Evolutionary conservation across 345 rosid species (phyloP).

Genomic region (Eucalyptus sp.): DNA sequence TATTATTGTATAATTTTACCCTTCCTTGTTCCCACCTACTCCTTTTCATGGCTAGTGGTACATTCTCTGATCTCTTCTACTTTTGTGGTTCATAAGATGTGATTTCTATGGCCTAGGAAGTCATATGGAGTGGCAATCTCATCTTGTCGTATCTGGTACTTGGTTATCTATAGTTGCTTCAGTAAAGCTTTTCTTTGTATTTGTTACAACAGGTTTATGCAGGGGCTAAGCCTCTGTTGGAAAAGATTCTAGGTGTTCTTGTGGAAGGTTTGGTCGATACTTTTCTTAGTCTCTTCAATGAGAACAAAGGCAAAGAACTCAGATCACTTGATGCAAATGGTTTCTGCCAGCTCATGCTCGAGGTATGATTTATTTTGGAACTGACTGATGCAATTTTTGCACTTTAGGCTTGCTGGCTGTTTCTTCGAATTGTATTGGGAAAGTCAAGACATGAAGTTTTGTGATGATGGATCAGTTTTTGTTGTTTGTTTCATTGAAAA

Average conservation of each 20-base stretch:
- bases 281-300: conserved; percentile 71
- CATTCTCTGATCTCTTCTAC: background rate
- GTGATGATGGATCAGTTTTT: background rate
- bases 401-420: background rate
- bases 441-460: background rate
- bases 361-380: conserved; percentile 32
- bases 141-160: background rate
- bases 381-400: background rate
- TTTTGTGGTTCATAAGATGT: background rate
- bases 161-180: background rate
- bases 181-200: background rate
- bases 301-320: conserved; percentile 51
- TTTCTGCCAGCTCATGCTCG: conserved; percentile 96
- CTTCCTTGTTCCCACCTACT: background rate
- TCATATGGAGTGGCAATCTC: background rate
- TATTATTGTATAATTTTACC: background rate
- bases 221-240: conserved; percentile 90
- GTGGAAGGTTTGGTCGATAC: conserved; percentile 96
- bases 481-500: background rate
- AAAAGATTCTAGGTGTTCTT: conserved; percentile 84
- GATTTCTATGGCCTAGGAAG: background rate
- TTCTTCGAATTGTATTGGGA: background rate
- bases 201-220: conserved; percentile 56
- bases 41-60: background rate
- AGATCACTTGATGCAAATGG: conserved; percentile 82